These are phyloP conservation scores for Penicillium griseofulvum DNA, from an alignment of 2,329 filamentous ascomycete species.

Conservation along the genomic window DNA sequence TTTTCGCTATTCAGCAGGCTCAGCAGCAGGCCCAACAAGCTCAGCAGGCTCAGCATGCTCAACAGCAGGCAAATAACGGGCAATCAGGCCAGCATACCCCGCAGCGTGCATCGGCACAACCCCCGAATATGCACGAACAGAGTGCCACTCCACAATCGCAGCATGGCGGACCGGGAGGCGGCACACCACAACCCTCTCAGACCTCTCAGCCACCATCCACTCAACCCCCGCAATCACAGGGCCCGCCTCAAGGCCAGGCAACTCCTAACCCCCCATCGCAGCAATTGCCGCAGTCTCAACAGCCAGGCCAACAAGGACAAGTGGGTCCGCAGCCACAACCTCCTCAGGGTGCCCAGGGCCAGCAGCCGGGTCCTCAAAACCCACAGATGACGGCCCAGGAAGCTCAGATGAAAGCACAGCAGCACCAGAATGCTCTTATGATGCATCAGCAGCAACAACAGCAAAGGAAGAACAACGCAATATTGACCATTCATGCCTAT, in stretches of 20 bases:
- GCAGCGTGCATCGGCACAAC: conserved; percentile 41
- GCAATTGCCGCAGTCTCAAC: conserved; percentile 39
- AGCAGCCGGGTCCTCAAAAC: conserved; percentile 34
- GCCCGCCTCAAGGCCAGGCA: conserved; percentile 34
- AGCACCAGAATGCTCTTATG: conserved; percentile 40
- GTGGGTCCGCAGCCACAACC: conserved; percentile 34
- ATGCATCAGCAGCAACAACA: conserved; percentile 38
- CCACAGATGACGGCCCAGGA: conserved; percentile 42
- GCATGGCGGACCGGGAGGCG: conserved; percentile 38
- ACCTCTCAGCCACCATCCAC: conserved; percentile 31
- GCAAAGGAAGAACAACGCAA: conserved; percentile 42
- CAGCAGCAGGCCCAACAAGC: conserved; percentile 37
- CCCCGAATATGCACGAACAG: conserved; percentile 45
- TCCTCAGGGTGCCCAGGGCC: conserved; percentile 30
- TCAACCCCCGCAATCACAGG: conserved; percentile 38
- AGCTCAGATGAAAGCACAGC: conserved; percentile 40
- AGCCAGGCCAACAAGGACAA: conserved; percentile 30
- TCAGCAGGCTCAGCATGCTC: conserved; percentile 25
- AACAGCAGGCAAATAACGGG: conserved; percentile 22
- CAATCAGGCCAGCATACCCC: conserved; percentile 34
- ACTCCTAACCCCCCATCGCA: conserved; percentile 38
- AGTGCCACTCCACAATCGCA: conserved; percentile 46
- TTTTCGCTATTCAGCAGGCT: conserved; percentile 37
- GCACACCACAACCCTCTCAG: conserved; percentile 38
- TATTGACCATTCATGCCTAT: conserved; percentile 56